Percentiles rank a stretch among this genome's conserved stretches.
These are phyloP conservation scores for Teratosphaeria gauchensis DNA, from an alignment of 2,329 filamentous ascomycete species.

Conservation along the genomic window DNA sequence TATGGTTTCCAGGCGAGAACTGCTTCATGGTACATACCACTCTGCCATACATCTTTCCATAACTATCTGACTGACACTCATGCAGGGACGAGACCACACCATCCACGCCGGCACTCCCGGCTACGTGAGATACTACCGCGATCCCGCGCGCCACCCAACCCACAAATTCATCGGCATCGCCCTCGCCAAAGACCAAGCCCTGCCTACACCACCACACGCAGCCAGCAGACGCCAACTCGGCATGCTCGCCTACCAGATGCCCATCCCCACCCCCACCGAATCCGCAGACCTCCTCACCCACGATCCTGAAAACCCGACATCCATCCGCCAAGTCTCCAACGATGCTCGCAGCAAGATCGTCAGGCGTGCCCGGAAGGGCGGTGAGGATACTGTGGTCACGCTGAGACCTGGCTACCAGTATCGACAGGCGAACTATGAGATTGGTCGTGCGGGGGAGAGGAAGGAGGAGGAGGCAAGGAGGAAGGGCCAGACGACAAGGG, in stretches of 20 bases:
- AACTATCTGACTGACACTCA: background rate
- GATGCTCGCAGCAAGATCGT: constrained; percentile 23
- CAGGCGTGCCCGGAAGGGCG: constrained; percentile 5
- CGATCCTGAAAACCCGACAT: constrained; percentile 7
- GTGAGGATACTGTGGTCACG: constrained; percentile 25
- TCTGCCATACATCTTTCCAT: too few relatives aligned
- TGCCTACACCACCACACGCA: constrained; percentile 68
- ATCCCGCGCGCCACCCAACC: constrained; percentile 71
- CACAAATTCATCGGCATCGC: constrained; percentile 92
- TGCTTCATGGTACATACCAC: constrained; percentile 59
- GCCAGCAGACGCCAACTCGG: constrained; percentile 66
- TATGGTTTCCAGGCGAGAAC: constrained; percentile 94
- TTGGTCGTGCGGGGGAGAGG: constrained; percentile 54
- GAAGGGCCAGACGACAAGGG: constrained; percentile 18
- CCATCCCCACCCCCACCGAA: constrained; percentile 10
- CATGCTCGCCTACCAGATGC: constrained; percentile 49
- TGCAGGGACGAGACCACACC: constrained; percentile 76
- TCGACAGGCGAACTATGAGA: constrained; percentile 56
- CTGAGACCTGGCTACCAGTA: constrained; percentile 53
- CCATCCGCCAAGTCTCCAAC: constrained; percentile 12
- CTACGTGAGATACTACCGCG: constrained; percentile 95
- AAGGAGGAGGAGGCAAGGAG: constrained; percentile 44
- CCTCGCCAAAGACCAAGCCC: constrained; percentile 68
- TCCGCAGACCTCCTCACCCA: constrained; percentile 9
- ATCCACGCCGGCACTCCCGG: constrained; percentile 78